These are phyloP conservation scores for Myrica gale DNA, from an alignment of 306 rosid genomes.

Conservation along the genomic window DNA sequence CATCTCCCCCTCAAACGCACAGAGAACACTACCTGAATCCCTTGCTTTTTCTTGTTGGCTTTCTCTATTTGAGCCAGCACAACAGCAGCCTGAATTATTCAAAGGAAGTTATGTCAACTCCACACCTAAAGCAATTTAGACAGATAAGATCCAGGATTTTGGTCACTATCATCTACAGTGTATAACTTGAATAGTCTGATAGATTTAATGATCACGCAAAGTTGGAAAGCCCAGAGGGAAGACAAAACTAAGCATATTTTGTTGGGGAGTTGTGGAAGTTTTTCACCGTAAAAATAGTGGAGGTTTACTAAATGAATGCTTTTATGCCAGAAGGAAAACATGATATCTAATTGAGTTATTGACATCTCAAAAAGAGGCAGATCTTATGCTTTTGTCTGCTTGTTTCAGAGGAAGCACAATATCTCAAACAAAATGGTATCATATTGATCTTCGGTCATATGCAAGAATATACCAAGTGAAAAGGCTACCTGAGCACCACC, in stretches of 20 bases:
- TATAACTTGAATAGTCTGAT: constrained; percentile 7
- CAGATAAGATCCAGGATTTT: constrained; percentile 4
- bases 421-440: neutral
- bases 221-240: neutral
- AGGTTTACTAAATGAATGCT: neutral
- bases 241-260: neutral
- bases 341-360: neutral
- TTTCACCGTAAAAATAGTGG: too few relatives aligned
- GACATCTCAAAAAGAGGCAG: neutral
- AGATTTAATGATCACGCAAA: neutral
- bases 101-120: constrained; percentile 20
- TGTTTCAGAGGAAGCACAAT: neutral
- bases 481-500: constrained; percentile 88
- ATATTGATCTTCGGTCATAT: neutral
- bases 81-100: constrained; percentile 76
- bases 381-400: neutral
- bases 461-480: neutral
- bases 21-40: constrained; percentile 60
- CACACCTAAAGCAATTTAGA: constrained; percentile 13
- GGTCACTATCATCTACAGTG: neutral
- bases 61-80: constrained; percentile 88
- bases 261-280: too few relatives aligned
- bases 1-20: neutral
- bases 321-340: neutral
- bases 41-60: constrained; percentile 83